A percentile compares a stretch with the other conserved stretches of the same genome.
These are phyloP conservation scores for Trichoderma brevicompactum DNA, from an alignment of 2,329 filamentous ascomycete species.

Conservation along the genomic window DNA sequence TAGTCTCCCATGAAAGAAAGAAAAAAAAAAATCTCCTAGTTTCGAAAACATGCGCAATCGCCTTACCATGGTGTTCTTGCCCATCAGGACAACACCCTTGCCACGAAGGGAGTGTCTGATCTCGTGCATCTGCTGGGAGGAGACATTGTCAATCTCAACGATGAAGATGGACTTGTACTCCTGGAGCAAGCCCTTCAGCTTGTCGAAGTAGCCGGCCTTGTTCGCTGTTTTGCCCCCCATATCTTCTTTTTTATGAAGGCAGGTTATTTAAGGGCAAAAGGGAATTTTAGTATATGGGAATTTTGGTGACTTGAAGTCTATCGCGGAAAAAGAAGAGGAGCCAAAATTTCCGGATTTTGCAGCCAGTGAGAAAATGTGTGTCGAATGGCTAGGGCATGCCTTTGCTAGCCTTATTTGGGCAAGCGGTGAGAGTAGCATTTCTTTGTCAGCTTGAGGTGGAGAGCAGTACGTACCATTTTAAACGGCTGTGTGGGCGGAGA, in stretches of 20 bases:
- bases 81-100: conserved; percentile 96
- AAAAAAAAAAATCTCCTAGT: neutral
- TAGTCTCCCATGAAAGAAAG: neutral
- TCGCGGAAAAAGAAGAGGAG: conserved; percentile 29
- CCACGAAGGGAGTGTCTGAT: conserved; percentile 91
- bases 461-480: conserved; percentile 17
- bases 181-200: conserved; percentile 97
- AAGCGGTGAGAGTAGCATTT: neutral
- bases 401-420: conserved; percentile 37
- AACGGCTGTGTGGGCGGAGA: neutral
- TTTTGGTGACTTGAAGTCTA: conserved; percentile 37
- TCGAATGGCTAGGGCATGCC: conserved; percentile 45
- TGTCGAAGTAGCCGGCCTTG: conserved; percentile 99
- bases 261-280: conserved; percentile 95
- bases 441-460: conserved; percentile 23
- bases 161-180: conserved; percentile 98
- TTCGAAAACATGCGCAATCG: neutral
- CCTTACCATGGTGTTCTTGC: conserved; percentile 99
- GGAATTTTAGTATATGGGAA: conserved; percentile 34
- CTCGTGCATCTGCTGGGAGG: conserved; percentile 99
- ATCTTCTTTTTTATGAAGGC: conserved; percentile 92
- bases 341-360: conserved; percentile 36
- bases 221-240: conserved; percentile 96
- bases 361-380: conserved; percentile 40
- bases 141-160: conserved; percentile 98